Conservation (phyloP, 768 basidiomycete genomes). For the Collybia mongolica region DNA sequence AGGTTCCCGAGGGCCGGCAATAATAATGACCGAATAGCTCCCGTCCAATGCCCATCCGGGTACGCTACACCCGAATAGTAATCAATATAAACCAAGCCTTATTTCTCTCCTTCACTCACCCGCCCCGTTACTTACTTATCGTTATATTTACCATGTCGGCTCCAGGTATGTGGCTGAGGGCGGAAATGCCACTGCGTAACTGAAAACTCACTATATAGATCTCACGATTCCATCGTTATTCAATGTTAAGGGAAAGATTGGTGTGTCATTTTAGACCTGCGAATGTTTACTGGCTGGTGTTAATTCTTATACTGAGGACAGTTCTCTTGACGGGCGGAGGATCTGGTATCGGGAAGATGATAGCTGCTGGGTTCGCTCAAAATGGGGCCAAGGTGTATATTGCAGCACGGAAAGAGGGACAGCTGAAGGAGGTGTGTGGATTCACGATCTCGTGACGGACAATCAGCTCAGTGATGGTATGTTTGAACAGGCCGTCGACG, state of each 20-base stretch:
- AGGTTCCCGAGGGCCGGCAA: slow-evolving; percentile 8
- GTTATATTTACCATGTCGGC: slow-evolving; percentile 14
- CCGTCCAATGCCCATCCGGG: slow-evolving; percentile 8
- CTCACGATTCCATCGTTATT: slow-evolving; percentile 56
- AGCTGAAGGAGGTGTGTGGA: slow-evolving; percentile 65
- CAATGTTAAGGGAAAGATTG: slow-evolving; percentile 68
- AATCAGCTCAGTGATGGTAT: background rate
- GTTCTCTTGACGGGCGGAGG: slow-evolving; percentile 84
- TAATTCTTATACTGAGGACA: slow-evolving; percentile 19
- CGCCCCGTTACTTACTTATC: background rate
- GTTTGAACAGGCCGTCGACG: slow-evolving; percentile 41
- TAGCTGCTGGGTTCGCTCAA: slow-evolving; percentile 77
- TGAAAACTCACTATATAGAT: slow-evolving; percentile 30
- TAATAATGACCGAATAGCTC: slow-evolving; percentile 13
- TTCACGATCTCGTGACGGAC: background rate
- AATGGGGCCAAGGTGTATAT: slow-evolving; percentile 92
- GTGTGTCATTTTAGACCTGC: slow-evolving; percentile 28
- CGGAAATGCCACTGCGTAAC: background rate
- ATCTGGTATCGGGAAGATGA: slow-evolving; percentile 83
- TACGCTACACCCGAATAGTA: slow-evolving; percentile 8
- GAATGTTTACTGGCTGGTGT: background rate
- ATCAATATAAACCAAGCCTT: slow-evolving; percentile 1
- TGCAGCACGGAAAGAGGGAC: slow-evolving; percentile 78
- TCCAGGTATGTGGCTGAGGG: slow-evolving; percentile 12
- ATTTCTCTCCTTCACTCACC: slow-evolving; percentile 1